Percentiles rank a stretch among this genome's conserved stretches.
phyloP scores from a whole-genome alignment of 1,284 basidiomycete species.

The Vanrija sp. region DNA sequence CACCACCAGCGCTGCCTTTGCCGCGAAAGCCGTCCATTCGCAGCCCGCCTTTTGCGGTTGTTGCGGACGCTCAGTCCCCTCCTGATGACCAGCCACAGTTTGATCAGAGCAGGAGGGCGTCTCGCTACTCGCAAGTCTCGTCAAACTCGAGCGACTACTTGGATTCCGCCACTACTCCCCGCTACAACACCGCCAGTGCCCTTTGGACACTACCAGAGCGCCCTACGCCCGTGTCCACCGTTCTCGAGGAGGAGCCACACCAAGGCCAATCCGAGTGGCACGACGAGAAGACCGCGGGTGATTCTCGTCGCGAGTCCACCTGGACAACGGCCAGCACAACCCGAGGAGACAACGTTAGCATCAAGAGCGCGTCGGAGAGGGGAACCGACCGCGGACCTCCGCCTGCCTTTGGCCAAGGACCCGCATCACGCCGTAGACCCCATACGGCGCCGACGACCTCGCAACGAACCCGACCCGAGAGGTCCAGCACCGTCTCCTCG shows the following conservation, averaged over 20 bases:
- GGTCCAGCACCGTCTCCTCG: conserved; percentile 24
- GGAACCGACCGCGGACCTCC: background rate
- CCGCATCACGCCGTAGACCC: background rate
- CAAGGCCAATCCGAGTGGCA: background rate
- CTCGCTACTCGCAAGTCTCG: no score
- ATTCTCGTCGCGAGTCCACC: conserved; percentile 2
- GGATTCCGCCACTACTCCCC: no score
- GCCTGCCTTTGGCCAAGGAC: background rate
- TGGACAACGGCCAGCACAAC: conserved; percentile 2
- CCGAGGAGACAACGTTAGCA: background rate
- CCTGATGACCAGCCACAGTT: no score
- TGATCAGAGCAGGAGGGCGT: no score
- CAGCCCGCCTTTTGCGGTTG: no score
- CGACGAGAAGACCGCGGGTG: background rate
- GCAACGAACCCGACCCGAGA: background rate
- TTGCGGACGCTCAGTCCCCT: no score
- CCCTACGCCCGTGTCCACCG: conserved; percentile 25
- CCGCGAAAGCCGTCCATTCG: no score
- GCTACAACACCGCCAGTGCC: no score
- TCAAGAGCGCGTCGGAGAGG: background rate
- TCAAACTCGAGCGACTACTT: no score
- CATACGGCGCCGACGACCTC: conserved; percentile 11
- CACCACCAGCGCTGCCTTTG: no score
- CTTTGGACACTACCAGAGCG: no score
- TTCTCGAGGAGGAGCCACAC: conserved; percentile 29